Evolutionary conservation across 805 yeast species (phyloP).

Genomic region (Kregervanrija pseudodelftensis): DNA sequence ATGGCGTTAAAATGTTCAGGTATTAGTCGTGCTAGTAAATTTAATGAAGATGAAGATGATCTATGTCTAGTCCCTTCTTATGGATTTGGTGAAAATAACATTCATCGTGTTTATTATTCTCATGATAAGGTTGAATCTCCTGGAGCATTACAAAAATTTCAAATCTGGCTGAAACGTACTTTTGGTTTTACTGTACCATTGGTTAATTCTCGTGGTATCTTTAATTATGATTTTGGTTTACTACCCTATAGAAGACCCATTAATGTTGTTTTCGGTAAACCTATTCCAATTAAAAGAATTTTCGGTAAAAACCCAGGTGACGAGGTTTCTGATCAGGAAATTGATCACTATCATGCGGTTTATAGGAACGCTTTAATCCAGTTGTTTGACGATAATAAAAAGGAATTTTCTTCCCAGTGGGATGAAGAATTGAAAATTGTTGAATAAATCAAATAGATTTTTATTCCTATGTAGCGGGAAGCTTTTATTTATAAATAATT

Average conservation of each 20-base stretch:
- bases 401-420: conserved; percentile 38
- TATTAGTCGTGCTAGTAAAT: conserved; percentile 8
- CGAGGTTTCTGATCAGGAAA: conserved; percentile 33
- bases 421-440: conserved; percentile 41
- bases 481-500: too few relatives aligned
- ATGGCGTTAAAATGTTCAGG: conserved; percentile 59
- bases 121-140: conserved; percentile 14
- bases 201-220: conserved; percentile 86
- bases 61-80: conserved; percentile 78
- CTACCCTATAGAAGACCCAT: conserved; percentile 81
- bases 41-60: conserved; percentile 39
- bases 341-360: conserved; percentile 64
- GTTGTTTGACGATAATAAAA: conserved; percentile 63
- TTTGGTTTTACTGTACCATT: conserved; percentile 86
- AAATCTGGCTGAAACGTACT: conserved; percentile 60
- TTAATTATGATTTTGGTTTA: conserved; percentile 87
- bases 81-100: conserved; percentile 82
- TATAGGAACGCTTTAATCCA: conserved; percentile 59
- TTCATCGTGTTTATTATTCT: conserved; percentile 36
- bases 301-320: conserved; percentile 20
- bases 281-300: conserved; percentile 34
- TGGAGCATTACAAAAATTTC: conserved; percentile 44
- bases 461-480: too few relatives aligned
- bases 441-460: conserved; percentile 24
- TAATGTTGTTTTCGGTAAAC: conserved; percentile 65